Evolutionary conservation across 495 filamentous ascomycete species (phyloP).

Genomic region (Talaromyces trachyspermus): DNA sequence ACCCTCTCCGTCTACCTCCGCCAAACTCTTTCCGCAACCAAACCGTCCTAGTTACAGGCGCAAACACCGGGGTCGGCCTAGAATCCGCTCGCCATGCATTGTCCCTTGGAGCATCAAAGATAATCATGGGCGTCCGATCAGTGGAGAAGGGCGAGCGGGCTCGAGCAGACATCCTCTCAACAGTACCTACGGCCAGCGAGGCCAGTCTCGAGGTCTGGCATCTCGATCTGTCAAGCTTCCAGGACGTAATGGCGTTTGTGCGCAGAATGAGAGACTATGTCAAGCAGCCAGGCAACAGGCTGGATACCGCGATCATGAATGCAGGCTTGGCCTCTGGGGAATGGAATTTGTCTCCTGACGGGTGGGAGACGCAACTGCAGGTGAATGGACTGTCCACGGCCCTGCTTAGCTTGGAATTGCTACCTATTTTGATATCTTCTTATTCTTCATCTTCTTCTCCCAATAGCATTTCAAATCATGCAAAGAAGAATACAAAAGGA

Average conservation of each 20-base stretch:
- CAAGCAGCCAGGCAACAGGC: conserved; percentile 24
- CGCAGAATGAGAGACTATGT: conserved; percentile 15
- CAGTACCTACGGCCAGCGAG: conserved; percentile 24
- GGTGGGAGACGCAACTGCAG: conserved; percentile 48
- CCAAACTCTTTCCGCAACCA: conserved; percentile 15
- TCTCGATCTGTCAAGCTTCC: conserved; percentile 46
- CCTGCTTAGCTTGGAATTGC: conserved; percentile 8
- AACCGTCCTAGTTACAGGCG: conserved; percentile 22
- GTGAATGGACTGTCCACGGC: conserved; percentile 25
- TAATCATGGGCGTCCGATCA: conserved; percentile 38
- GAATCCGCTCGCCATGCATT: conserved; percentile 39
- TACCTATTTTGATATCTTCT: not conserved
- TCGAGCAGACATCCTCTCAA: conserved; percentile 26
- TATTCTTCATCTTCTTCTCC: not conserved
- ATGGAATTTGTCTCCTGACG: conserved; percentile 30
- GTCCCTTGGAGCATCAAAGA: conserved; percentile 30
- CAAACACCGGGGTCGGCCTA: conserved; percentile 45
- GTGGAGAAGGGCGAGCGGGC: conserved; percentile 39
- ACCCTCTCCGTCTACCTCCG: not conserved
- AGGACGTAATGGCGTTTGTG: conserved; percentile 41
- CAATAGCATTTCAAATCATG: too few species aligned
- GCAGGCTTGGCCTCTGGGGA: conserved; percentile 35
- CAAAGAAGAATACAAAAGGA: not conserved
- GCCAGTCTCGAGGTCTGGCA: conserved; percentile 42
- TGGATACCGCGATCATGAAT: conserved; percentile 41